Conservation (phyloP, 108 stramenopile genomes). For the Skeletonema potamos region DNA sequence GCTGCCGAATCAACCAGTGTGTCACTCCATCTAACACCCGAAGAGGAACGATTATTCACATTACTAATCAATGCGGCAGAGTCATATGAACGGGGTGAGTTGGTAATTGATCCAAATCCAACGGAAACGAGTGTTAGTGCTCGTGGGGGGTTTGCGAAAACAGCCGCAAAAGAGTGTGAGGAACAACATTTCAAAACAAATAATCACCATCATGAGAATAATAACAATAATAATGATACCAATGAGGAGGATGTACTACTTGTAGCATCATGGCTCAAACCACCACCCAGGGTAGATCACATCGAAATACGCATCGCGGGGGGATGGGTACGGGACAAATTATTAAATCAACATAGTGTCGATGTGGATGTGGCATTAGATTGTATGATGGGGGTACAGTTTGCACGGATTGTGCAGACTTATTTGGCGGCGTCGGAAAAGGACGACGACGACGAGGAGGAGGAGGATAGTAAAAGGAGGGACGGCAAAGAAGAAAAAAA, state of each 20-base stretch:
- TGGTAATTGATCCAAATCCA: constrained; percentile 25
- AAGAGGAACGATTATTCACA: constrained; percentile 52
- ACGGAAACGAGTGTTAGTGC: constrained; percentile 14
- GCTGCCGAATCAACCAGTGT: not conserved
- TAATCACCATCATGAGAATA: too few relatives aligned
- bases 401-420: constrained; percentile 83
- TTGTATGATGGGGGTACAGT: constrained; percentile 88
- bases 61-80: constrained; percentile 42
- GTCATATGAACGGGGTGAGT: constrained; percentile 35
- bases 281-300: constrained; percentile 17
- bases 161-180: too few relatives aligned
- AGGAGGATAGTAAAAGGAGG: not conserved
- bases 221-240: too few relatives aligned
- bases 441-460: constrained; percentile 10
- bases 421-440: constrained; percentile 44
- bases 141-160: constrained; percentile 38
- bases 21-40: constrained; percentile 39
- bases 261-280: constrained; percentile 14
- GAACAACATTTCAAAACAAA: too few relatives aligned
- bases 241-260: too few relatives aligned
- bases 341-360: constrained; percentile 78
- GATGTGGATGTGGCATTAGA: constrained; percentile 97
- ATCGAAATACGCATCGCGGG: constrained; percentile 77
- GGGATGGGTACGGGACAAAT: constrained; percentile 90
- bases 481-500: not conserved